Base-by-base conservation (phyloP, 352 stramenopile genomes). In the Pythium graminicola region DNA sequence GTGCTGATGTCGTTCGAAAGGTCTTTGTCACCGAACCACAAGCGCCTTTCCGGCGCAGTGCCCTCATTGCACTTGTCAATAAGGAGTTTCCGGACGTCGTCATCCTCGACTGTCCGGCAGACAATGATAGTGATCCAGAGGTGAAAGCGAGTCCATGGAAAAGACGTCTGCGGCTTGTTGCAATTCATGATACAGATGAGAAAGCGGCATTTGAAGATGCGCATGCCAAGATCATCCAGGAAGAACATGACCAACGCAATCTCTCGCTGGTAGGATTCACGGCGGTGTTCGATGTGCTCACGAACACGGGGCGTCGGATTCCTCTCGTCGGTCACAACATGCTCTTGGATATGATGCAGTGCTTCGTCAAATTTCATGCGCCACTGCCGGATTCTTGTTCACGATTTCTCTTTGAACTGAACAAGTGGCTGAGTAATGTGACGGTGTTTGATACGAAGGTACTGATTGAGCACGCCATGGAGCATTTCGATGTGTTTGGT, bases 331-430 rank as follows among this genome's bases (percentile, higher is more conserved):
- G 80, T 0, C 80, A 91, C 64, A 91, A 91, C 60, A 64, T 89
- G 67, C 69, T 89, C 14, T 65, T 91, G n/a, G 80, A 91, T 40
- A 57, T 85, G 47, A 81, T 91, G 65, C 78, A 91, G 36, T 86
- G 75, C 68, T 87, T 74, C 55, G 72, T 81, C 35, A 91, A 89
- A 43, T 91, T 91, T 53, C 71, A 87, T 47, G 60, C 62, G 5
- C 76, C 75, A 3, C 50, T 89, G n/a, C 80, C 80, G 1, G 31
- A 41, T 3, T 60, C 64, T 8, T 91, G 80, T 57, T 54, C 75
- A 6, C 60, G 67, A 31, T 91, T 91, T 53, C 55, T 85, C 40
- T 65, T 66, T 19, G 54, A 87, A 26, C 45, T 91, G 7, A 52
- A 73, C 49, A 53, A 58, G 3, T 91, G 80, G 80, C 50, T 87